Conservation (phyloP, 2,329 filamentous ascomycete genomes). For the Diaporthe destruens region DNA sequence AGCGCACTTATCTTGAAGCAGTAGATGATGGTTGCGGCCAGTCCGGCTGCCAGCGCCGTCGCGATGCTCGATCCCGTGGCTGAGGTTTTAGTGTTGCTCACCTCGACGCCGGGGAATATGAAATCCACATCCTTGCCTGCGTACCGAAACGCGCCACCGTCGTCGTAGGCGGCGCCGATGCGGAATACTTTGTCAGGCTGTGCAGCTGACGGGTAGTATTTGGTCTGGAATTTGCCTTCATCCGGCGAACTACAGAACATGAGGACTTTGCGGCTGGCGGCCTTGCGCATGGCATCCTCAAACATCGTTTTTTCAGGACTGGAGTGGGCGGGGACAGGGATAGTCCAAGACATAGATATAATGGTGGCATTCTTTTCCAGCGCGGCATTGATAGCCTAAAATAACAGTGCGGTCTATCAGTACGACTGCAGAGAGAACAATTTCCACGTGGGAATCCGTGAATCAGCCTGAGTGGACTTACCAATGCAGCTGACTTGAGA, state of each 20-base stretch:
- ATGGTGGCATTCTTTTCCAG: slow-evolving; percentile 5
- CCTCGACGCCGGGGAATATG: background rate
- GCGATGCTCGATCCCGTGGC: background rate
- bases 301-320: background rate
- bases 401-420: no score
- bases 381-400: no score
- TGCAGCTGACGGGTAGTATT: background rate
- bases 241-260: slow-evolving; percentile 24
- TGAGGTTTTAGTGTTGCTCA: background rate
- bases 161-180: background rate
- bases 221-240: rapidly evolving
- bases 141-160: no score
- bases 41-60: background rate
- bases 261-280: background rate
- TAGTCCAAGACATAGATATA: slow-evolving; percentile 15
- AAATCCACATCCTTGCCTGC: background rate
- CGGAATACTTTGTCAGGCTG: background rate
- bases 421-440: no score
- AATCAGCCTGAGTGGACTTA: background rate
- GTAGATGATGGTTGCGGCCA: slow-evolving; percentile 15
- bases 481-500: background rate
- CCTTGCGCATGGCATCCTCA: background rate
- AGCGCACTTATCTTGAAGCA: slow-evolving; percentile 10
- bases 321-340: background rate
- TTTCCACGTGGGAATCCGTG: no score